Evolutionary conservation across 768 basidiomycete species (phyloP).

Genomic region (Tremella fuciformis): DNA sequence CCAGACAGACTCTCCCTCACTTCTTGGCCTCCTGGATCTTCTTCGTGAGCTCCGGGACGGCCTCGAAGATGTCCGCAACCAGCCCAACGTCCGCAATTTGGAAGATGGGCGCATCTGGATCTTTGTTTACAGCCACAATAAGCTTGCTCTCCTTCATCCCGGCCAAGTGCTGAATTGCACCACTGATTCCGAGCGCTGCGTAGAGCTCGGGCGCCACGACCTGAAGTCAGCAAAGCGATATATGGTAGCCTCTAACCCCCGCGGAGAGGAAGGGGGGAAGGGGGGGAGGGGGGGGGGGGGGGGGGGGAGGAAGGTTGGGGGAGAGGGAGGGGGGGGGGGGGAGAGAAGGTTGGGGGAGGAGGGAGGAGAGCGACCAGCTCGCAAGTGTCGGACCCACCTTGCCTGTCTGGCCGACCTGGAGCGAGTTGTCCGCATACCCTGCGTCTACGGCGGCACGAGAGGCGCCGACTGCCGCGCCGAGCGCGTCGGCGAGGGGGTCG

Average conservation of each 20-base stretch:
- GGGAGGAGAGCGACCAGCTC: neutral
- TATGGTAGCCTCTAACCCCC: no score
- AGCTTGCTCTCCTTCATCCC: slow-evolving; percentile 99
- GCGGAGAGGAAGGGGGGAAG: no score
- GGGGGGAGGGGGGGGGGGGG: neutral
- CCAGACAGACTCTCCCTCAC: neutral
- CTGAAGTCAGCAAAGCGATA: slow-evolving; percentile 18
- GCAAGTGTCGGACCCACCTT: slow-evolving; percentile 55
- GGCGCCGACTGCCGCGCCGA: slow-evolving; percentile 96
- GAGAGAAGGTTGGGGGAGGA: neutral
- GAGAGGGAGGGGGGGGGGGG: neutral
- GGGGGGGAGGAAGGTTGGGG: neutral
- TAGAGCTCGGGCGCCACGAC: slow-evolving; percentile 96
- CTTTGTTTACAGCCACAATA: slow-evolving; percentile 99
- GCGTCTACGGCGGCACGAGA: slow-evolving; percentile 96
- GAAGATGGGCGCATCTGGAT: slow-evolving; percentile 97
- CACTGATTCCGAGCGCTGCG: slow-evolving; percentile 93
- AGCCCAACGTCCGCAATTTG: slow-evolving; percentile 95
- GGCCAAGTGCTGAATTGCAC: slow-evolving; percentile 96
- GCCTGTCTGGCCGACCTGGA: slow-evolving; percentile 99
- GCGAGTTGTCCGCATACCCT: slow-evolving; percentile 93
- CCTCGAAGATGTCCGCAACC: slow-evolving; percentile 88
- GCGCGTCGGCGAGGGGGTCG: slow-evolving; percentile 84
- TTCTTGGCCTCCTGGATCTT: slow-evolving; percentile 64
- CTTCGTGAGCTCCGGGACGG: slow-evolving; percentile 82